Conservation (phyloP, 2,329 filamentous ascomycete genomes). For the Aspergillus felis region DNA sequence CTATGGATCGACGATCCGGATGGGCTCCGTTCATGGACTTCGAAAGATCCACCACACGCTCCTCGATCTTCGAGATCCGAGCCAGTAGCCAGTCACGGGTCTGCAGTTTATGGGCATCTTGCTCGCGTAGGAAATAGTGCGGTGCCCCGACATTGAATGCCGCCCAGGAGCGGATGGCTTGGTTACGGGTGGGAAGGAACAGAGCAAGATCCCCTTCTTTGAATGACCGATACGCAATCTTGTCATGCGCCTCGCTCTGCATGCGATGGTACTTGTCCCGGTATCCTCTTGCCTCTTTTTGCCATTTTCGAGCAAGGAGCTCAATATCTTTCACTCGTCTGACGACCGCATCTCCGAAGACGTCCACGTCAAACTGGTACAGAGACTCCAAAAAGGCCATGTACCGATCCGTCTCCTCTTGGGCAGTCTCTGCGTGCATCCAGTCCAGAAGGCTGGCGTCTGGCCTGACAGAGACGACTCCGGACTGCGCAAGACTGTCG, state of each 20-base stretch:
- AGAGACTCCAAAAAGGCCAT: conserved; percentile 68
- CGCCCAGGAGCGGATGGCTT: conserved; percentile 92
- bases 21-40: conserved; percentile 61
- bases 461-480: conserved; percentile 35
- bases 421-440: conserved; percentile 65
- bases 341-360: conserved; percentile 78
- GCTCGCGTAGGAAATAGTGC: conserved; percentile 93
- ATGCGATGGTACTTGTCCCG: conserved; percentile 78
- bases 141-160: conserved; percentile 97
- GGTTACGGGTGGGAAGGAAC: conserved; percentile 91
- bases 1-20: conserved; percentile 50
- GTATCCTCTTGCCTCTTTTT: conserved; percentile 81
- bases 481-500: conserved; percentile 34
- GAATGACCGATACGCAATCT: conserved; percentile 93
- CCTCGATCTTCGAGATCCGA: conserved; percentile 84
- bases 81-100: conserved; percentile 95
- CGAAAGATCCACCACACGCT: conserved; percentile 87
- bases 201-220: conserved; percentile 93
- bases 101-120: conserved; percentile 79
- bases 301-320: conserved; percentile 86
- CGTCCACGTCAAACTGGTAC: conserved; percentile 75
- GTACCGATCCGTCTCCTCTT: conserved; percentile 70
- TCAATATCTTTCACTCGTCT: conserved; percentile 93
- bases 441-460: conserved; percentile 77
- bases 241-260: conserved; percentile 85